Evolutionary conservation across 345 rosid genomes (phyloP).

Genomic region (Clausena lansium): DNA sequence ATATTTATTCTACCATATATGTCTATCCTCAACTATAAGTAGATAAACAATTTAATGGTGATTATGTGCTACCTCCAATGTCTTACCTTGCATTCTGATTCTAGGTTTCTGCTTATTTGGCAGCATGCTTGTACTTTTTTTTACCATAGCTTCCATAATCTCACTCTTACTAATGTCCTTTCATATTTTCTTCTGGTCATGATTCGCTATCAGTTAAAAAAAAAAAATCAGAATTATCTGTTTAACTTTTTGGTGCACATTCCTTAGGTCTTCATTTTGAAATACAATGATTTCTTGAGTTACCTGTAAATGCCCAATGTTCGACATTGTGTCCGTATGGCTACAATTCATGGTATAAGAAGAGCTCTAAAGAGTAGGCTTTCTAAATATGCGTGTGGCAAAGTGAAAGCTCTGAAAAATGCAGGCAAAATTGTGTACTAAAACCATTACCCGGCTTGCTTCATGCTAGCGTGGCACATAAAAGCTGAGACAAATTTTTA

Average conservation of each 20-base stretch:
- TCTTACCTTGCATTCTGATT: not conserved
- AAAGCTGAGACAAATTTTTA: not conserved
- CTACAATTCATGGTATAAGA: not conserved
- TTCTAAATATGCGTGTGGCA: not conserved
- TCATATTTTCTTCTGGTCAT: not conserved
- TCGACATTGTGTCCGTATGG: not conserved
- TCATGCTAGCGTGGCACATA: not conserved
- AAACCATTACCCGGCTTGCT: not conserved
- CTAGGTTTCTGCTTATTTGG: not conserved
- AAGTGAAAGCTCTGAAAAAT: not conserved
- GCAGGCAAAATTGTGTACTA: not conserved
- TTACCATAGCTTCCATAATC: not conserved
- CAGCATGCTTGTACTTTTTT: constrained; percentile 1
- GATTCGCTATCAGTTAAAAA: not conserved
- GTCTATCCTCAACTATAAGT: not conserved
- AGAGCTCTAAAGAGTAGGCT: not conserved
- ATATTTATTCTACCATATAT: not conserved
- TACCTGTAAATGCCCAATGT: not conserved
- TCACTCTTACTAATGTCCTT: not conserved
- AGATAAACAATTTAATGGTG: not conserved
- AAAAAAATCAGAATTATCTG: not conserved
- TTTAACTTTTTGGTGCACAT: not conserved
- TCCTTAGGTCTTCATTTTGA: not conserved
- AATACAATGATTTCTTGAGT: not conserved
- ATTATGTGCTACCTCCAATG: not conserved